These are phyloP conservation scores for Nothophoma quercina DNA, from an alignment of 2,329 filamentous ascomycete species.

Conservation along the genomic window DNA sequence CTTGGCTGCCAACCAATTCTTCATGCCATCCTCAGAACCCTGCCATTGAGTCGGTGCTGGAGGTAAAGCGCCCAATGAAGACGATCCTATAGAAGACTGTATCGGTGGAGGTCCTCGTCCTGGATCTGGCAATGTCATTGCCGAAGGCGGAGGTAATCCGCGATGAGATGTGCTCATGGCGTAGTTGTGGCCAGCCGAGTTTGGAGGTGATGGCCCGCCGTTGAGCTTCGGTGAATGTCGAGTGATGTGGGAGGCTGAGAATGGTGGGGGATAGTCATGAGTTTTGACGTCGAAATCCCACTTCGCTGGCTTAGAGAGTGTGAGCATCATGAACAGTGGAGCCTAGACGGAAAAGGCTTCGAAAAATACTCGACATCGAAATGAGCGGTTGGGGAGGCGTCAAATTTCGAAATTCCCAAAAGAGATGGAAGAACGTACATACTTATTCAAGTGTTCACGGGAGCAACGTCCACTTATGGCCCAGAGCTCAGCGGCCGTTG, in stretches of 20 bases:
- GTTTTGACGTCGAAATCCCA: constrained; percentile 57
- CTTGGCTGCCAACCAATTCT: constrained; percentile 60
- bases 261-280: constrained; percentile 58
- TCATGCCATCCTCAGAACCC: constrained; percentile 60
- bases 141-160: constrained; percentile 61
- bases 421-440: constrained; percentile 47
- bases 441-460: constrained; percentile 46
- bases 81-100: constrained; percentile 11
- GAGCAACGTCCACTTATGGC: constrained; percentile 47
- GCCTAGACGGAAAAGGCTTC: constrained; percentile 25
- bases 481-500: constrained; percentile 46
- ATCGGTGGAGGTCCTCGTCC: constrained; percentile 49
- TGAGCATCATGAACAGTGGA: constrained; percentile 58
- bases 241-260: constrained; percentile 49
- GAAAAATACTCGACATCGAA: constrained; percentile 43
- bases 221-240: constrained; percentile 51
- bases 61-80: constrained; percentile 52
- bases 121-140: constrained; percentile 61
- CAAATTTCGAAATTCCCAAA: constrained; percentile 41
- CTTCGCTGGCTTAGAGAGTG: constrained; percentile 57
- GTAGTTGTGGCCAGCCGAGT: constrained; percentile 52
- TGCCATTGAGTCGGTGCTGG: constrained; percentile 58
- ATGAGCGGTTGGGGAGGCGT: constrained; percentile 40
- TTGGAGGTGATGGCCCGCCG: constrained; percentile 50
- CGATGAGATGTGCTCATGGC: constrained; percentile 61